Evolutionary conservation across 495 filamentous ascomycete genomes (phyloP), one percentile per base, ranked within the genome.

Genomic region (Cercophora newfieldiana): DNA sequence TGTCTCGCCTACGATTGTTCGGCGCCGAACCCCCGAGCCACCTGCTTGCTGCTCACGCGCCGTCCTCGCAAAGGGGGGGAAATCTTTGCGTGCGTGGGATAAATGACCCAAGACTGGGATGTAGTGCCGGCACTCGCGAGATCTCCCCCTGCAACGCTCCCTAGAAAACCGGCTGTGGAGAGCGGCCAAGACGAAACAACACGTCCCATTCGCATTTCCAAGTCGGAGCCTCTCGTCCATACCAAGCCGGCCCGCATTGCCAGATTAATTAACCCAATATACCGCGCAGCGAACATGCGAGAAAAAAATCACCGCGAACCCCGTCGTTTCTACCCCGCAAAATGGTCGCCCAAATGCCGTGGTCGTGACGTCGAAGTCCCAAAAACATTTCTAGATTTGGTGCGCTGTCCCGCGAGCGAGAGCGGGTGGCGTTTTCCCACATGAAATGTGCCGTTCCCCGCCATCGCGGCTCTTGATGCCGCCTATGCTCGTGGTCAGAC

Each of bases 241-340:
- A 44, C 37, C 37, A 44, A 47, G 54, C 64, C 71, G 71, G 71
- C 66, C 71, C 71, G 71, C 66, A 63, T 63, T 69, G 71, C 71
- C 71, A 26, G 64, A 67, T 71, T 67, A 71, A 71, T 71, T 71
- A 26, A 54, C 48, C 57, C 55, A 66, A 28, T 63, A 22, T 63
- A 63, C 26, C 50, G 7, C 28, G 48, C 50, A 54, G 21, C 22
- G 21, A 22, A 33, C 30, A 31, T 30, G 30, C 16, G 16, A 25
- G 19, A n/a, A 60, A 25, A n/a, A 37, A 24, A 30, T 10, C 21
- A 28, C 22, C 25, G 19, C 59, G 14, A 25, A n/a, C 16, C 21
- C 47, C 14, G 10, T 26, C 26, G 24, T 19, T 16, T 47, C 19
- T n/a, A 58, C 54, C 54, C 54, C 54, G 54, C 54, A 58, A 58